Conservation (phyloP, 768 basidiomycete species). For the Kwoniella shandongensis region DNA sequence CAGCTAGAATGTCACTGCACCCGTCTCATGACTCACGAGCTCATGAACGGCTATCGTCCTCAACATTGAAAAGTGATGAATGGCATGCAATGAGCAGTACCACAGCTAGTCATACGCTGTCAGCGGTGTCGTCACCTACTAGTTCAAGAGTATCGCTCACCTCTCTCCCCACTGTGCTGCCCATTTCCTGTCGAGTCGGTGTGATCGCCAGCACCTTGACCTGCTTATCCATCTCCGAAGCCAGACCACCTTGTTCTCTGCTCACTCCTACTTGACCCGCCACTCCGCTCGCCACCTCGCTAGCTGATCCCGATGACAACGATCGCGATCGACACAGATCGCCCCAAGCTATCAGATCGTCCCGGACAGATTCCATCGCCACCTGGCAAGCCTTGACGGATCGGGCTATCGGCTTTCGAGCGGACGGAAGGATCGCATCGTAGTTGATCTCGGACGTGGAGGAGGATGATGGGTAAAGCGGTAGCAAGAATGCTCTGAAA, state of each 20-base stretch:
- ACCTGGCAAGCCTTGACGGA: slow-evolving; percentile 25
- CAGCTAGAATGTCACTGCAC: neutral
- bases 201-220: slow-evolving; percentile 44
- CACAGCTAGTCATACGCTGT: slow-evolving; percentile 30
- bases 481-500: slow-evolving; percentile 36
- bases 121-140: neutral
- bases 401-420: slow-evolving; percentile 26
- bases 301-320: neutral
- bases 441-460: slow-evolving; percentile 34
- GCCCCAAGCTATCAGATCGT: slow-evolving; percentile 28
- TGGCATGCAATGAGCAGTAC: slow-evolving; percentile 48
- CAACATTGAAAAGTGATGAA: slow-evolving; percentile 50
- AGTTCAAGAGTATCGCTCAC: slow-evolving; percentile 15
- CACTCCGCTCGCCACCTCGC: slow-evolving; percentile 4
- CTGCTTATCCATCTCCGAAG: slow-evolving; percentile 23
- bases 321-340: slow-evolving; percentile 2
- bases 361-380: slow-evolving; percentile 23
- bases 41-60: slow-evolving; percentile 49
- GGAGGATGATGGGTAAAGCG: slow-evolving; percentile 9
- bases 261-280: slow-evolving; percentile 16
- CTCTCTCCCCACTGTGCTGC: slow-evolving; percentile 40
- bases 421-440: slow-evolving; percentile 32
- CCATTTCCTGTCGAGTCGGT: slow-evolving; percentile 40
- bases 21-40: slow-evolving; percentile 21
- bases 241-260: slow-evolving; percentile 15